A percentile compares a stretch with the other conserved stretches of the same genome.
These are phyloP conservation scores for Sporisorium scitamineum DNA, from an alignment of 1,284 basidiomycete genomes.

Conservation along the genomic window DNA sequence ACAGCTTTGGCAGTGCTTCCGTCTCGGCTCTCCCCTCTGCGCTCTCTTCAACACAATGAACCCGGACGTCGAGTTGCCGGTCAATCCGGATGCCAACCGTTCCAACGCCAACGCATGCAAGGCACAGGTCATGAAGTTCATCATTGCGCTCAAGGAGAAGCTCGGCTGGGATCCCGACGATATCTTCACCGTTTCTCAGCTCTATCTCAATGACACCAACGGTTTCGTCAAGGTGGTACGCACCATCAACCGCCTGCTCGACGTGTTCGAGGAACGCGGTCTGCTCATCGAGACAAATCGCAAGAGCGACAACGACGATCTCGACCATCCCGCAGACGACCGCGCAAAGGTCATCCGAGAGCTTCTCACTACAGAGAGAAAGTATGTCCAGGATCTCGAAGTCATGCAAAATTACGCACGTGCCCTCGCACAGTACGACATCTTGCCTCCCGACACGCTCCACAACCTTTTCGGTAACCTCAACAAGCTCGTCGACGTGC, in stretches of 20 bases:
- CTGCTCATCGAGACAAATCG: conserved; percentile 76
- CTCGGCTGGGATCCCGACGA: conserved; percentile 72
- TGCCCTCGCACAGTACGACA: conserved; percentile 79
- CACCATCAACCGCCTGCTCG: conserved; percentile 88
- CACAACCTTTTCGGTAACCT: conserved; percentile 95
- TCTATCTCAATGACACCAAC: conserved; percentile 89
- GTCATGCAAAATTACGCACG: conserved; percentile 76
- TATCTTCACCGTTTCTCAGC: conserved; percentile 76
- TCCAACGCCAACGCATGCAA: conserved; percentile 82
- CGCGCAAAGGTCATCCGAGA: conserved; percentile 85
- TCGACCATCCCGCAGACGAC: conserved; percentile 71
- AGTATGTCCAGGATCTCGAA: conserved; percentile 97
- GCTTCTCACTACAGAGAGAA: conserved; percentile 92
- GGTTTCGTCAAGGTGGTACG: conserved; percentile 92
- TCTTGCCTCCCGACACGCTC: conserved; percentile 92
- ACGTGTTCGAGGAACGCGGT: conserved; percentile 80
- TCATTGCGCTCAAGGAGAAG: conserved; percentile 73
- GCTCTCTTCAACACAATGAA: conserved; percentile 93
- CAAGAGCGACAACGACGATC: conserved; percentile 57
- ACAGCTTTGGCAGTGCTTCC: conserved; percentile 92
- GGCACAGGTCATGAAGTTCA: conserved; percentile 73
- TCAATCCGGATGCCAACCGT: conserved; percentile 72
- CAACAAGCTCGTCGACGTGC: conserved; percentile 95
- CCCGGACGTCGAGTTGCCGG: conserved; percentile 72
- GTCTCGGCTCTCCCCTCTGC: conserved; percentile 91